A percentile compares a stretch with the other conserved stretches of the same genome.
These are phyloP conservation scores for Halenospora varia DNA, from an alignment of 495 filamentous ascomycete species.

Conservation along the genomic window DNA sequence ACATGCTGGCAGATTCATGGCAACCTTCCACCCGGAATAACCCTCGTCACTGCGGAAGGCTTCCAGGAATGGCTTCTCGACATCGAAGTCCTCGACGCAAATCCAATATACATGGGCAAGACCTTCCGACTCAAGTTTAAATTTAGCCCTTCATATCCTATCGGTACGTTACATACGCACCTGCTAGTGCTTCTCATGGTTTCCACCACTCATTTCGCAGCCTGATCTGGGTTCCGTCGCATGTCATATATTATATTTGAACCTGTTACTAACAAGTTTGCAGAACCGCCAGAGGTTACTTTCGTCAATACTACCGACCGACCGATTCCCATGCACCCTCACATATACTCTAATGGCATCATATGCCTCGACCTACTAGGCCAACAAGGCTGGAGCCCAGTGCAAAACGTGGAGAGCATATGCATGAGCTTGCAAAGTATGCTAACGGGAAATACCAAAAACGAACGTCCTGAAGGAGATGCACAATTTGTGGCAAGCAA, in stretches of 20 bases:
- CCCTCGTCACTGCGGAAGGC: slow-evolving; percentile 72
- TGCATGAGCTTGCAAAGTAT: slow-evolving; percentile 99
- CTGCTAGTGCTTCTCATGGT: neutral
- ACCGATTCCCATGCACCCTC: slow-evolving; percentile 90
- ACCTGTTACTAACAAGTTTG: neutral
- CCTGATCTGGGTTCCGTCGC: neutral
- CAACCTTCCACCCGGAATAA: slow-evolving; percentile 66
- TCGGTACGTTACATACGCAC: slow-evolving; percentile 52
- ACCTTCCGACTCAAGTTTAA: slow-evolving; percentile 82
- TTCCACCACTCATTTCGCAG: neutral
- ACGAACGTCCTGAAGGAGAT: slow-evolving; percentile 82
- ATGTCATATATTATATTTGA: no score
- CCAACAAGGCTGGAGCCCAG: slow-evolving; percentile 83
- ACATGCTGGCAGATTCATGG: slow-evolving; percentile 42
- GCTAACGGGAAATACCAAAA: slow-evolving; percentile 89
- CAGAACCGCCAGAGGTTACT: slow-evolving; percentile 89
- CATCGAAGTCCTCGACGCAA: slow-evolving; percentile 84
- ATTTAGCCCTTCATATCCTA: slow-evolving; percentile 82
- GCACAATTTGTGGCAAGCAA: slow-evolving; percentile 80
- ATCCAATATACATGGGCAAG: slow-evolving; percentile 81
- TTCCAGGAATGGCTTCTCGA: slow-evolving; percentile 92
- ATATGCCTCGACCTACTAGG: slow-evolving; percentile 96
- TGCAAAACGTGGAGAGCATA: slow-evolving; percentile 94
- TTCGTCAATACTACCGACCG: slow-evolving; percentile 66
- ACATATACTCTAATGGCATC: slow-evolving; percentile 97